Base-by-base conservation (phyloP, 805 yeast genomes). In the Starmerella stigmatis region DNA sequence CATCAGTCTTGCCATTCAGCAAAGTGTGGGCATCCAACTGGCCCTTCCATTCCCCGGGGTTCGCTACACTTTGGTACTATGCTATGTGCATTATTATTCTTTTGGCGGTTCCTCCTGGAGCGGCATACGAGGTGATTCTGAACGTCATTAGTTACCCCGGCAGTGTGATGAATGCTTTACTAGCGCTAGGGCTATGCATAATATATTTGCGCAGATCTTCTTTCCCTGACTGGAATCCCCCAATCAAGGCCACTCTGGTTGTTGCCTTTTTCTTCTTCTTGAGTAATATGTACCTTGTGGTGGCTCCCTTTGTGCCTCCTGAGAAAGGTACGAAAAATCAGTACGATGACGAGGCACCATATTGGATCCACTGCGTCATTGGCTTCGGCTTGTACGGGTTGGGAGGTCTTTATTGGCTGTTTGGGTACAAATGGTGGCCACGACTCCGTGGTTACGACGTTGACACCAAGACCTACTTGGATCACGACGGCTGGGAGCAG, bases 71-170 rank as follows among this genome's bases (percentile, higher is more conserved):
- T 54, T 80, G 81, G 61, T 92, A 84, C 60, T 83, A 84, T 75
- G 61, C 79, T 37, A 79, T 83, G 17, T 81, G 86, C 66, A 63
- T 80, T 32, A 69, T 84, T 43, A 78, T 86, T 38, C 75, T 84
- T 48, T 58, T 82, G 35, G 92, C 89, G 3, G 83, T 84, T 32
- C 89, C 92, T 17, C 82, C 88, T 20, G 94, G 92, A 46, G 92
- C 83, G 59, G 94, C 94, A 36, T 84, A 81, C 66, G 79, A 81
- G 62, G 80, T 84, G 60, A 75, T 84, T 54, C 60, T 81, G 63
- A 83, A 84, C 64, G 70, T 84, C 66, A 79, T 82, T 54, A 77
- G 89, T 2, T 84, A 84, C 60, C 89, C 94, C 39, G 72, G 79
- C 65, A 79, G 83, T 58, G 79, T 84, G 41, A 79, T 84, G 57